Conservation (phyloP, 257 asterid genomes). For the Nyctanthes arbortristis region DNA sequence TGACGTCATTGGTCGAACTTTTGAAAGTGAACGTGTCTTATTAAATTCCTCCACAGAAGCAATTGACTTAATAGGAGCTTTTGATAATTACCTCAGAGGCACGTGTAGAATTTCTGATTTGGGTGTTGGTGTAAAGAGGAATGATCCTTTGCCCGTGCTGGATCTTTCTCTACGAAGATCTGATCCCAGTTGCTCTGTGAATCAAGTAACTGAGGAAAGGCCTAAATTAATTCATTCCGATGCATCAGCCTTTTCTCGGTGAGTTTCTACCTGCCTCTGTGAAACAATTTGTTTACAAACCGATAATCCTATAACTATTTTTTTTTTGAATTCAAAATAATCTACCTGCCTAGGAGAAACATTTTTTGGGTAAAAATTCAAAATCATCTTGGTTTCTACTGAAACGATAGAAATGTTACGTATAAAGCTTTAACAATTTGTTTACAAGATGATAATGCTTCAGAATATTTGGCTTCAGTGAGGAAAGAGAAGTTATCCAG, state of each 20-base stretch:
- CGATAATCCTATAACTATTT: too few species aligned
- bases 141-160: conserved; percentile 49
- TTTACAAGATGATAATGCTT: background rate
- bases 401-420: background rate
- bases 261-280: conserved; percentile 32
- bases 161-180: conserved; percentile 81
- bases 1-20: conserved; percentile 29
- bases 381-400: background rate
- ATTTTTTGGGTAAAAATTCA: too few species aligned
- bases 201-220: conserved; percentile 54
- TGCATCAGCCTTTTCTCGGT: conserved; percentile 93
- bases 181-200: conserved; percentile 44
- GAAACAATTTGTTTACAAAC: too few species aligned
- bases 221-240: conserved; percentile 72
- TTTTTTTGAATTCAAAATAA: too few species aligned
- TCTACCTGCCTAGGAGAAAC: background rate
- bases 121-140: conserved; percentile 42
- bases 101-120: conserved; percentile 30
- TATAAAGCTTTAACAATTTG: background rate
- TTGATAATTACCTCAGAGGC: conserved; percentile 55
- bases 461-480: background rate
- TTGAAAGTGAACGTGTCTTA: conserved; percentile 28
- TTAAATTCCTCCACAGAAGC: conserved; percentile 47
- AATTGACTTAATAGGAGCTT: conserved; percentile 82
- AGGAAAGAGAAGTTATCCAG: background rate